phyloP scores from a whole-genome alignment of 176 grass and related monocot species.

The Triticum urartu region DNA sequence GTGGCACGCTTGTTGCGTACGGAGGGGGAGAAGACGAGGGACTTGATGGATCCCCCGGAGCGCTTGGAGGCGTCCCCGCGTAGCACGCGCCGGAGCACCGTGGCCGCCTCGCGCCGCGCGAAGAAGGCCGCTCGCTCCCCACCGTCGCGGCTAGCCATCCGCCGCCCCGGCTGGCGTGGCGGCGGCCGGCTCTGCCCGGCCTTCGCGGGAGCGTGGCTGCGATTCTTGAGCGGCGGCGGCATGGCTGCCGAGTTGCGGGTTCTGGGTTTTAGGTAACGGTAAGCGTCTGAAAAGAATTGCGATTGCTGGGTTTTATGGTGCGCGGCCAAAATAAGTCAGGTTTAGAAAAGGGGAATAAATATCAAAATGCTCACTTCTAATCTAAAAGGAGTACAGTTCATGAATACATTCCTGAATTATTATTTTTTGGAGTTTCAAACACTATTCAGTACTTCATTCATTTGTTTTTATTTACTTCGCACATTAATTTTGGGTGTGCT shows the following conservation, averaged over 20 bases:
- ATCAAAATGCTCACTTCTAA: too few relatives aligned
- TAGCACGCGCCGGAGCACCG: conserved; percentile 83
- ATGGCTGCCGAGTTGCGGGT: conserved; percentile 26
- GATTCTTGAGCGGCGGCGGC: conserved; percentile 45
- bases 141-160: conserved; percentile 62
- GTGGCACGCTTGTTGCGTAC: conserved; percentile 91
- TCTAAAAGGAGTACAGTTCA: too few relatives aligned
- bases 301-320: background rate
- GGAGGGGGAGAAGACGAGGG: conserved; percentile 74
- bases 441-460: too few relatives aligned
- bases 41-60: conserved; percentile 75
- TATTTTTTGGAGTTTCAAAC: too few relatives aligned
- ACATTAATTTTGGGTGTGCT: too few relatives aligned
- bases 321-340: too few relatives aligned
- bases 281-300: background rate
- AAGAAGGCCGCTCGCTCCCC: conserved; percentile 82
- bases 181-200: conserved; percentile 20
- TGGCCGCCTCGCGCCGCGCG: conserved; percentile 85
- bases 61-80: conserved; percentile 63
- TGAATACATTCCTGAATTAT: too few relatives aligned
- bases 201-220: conserved; percentile 7
- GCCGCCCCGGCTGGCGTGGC: background rate
- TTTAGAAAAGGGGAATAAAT: too few relatives aligned
- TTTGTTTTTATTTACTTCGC: too few relatives aligned
- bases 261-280: background rate